Base-by-base conservation (phyloP, 805 yeast species). In the Metschnikowia hibisci region DNA sequence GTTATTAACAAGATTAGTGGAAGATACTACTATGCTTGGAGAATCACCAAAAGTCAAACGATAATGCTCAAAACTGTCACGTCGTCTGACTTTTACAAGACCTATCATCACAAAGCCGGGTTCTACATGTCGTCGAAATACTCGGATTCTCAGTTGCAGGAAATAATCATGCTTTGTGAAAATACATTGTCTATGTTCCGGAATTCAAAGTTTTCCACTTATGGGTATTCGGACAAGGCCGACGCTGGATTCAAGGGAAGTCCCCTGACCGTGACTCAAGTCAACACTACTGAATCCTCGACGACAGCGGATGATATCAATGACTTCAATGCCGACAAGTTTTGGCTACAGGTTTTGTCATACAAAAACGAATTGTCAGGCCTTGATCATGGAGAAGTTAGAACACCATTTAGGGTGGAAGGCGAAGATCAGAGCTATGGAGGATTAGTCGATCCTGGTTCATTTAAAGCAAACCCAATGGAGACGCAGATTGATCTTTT, bases 11-110 rank as follows among this genome's bases (percentile, higher is more conserved):
- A 69, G 31, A 61, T 84, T 28, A 77, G 86, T 15, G 68, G 64
- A 20, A 71, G 79, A 48, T 83, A 81, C 55, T 80, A 78, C 45
- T 81, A 81, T 55, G 84, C 88, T 2, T 80, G 82, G 80, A 74
- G 84, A 61, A 72, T 83, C 56, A 69, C 78, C 29, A 82, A 81
- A 52, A 82, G 85, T 0, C 77, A 76, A 40, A 58, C 58, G 5
- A 71, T 65, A 34, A 52, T 80, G 15, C 49, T 72, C 10, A 63
- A 60, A 18, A 41, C 73, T 4, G 44, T 77, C 9, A 58, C 47
- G 0, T 57, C 63, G 14, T 51, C 61, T 16, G 63, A 60, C 14
- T 68, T 65, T 42, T 66, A 66, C 43, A 58, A 55, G 23, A 54
- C 49, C 8, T 57, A 60, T 23, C 48, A 47, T 32, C 34, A 39